These are phyloP conservation scores for Exophiala oligosperma DNA, from an alignment of 2,329 filamentous ascomycete genomes.

Conservation along the genomic window DNA sequence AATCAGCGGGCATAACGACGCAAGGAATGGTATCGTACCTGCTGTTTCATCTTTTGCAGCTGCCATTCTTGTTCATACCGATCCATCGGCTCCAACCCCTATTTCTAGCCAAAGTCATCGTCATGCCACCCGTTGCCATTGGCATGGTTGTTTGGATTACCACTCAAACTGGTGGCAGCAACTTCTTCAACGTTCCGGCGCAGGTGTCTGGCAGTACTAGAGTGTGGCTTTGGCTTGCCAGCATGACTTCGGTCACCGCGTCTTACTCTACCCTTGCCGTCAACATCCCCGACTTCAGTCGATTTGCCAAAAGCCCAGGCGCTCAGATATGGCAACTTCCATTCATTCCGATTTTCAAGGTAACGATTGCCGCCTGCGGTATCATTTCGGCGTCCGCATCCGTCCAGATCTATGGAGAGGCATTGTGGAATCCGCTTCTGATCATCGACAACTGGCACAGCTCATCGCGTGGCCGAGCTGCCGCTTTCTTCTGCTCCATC, in stretches of 20 bases:
- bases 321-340: slow-evolving; percentile 44
- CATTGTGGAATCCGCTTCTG: slow-evolving; percentile 34
- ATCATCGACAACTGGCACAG: slow-evolving; percentile 32
- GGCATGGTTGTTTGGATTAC: slow-evolving; percentile 29
- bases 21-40: slow-evolving; percentile 28
- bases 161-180: slow-evolving; percentile 17
- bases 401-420: slow-evolving; percentile 28
- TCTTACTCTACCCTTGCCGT: slow-evolving; percentile 36
- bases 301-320: slow-evolving; percentile 34
- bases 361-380: slow-evolving; percentile 51
- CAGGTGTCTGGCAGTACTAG: slow-evolving; percentile 20
- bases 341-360: slow-evolving; percentile 41
- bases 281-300: slow-evolving; percentile 40
- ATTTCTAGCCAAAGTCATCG: slow-evolving; percentile 27
- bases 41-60: slow-evolving; percentile 24
- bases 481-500: slow-evolving; percentile 34
- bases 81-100: slow-evolving; percentile 26
- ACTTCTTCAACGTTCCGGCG: slow-evolving; percentile 21
- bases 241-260: slow-evolving; percentile 29
- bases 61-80: slow-evolving; percentile 28
- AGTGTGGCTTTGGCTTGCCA: slow-evolving; percentile 24
- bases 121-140: slow-evolving; percentile 26
- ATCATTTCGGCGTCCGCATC: slow-evolving; percentile 46
- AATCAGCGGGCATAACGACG: slow-evolving; percentile 29
- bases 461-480: slow-evolving; percentile 30